Evolutionary conservation across 768 basidiomycete species (phyloP).

Genomic region (Sporobolomyces pararoseus): DNA sequence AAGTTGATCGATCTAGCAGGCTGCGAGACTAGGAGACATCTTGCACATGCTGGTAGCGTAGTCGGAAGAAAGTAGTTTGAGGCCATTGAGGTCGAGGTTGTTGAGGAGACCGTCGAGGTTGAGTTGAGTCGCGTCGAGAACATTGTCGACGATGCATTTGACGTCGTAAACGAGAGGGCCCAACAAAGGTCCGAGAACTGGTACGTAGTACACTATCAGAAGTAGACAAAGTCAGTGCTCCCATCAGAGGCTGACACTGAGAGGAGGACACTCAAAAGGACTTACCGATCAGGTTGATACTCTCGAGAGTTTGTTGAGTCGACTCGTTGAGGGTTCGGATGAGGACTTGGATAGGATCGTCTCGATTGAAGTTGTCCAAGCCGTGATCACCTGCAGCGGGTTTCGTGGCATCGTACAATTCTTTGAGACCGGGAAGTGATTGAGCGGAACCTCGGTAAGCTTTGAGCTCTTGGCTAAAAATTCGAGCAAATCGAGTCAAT

Average conservation of each 20-base stretch:
- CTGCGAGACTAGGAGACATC: constrained; percentile 11
- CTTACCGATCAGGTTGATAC: constrained; percentile 28
- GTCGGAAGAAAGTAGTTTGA: constrained; percentile 5
- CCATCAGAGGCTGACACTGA: neutral
- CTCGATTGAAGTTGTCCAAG: constrained; percentile 20
- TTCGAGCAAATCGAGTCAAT: no score
- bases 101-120: constrained; percentile 25
- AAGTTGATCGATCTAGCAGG: constrained; percentile 4
- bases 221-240: neutral
- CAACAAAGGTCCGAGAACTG: constrained; percentile 8
- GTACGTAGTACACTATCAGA: constrained; percentile 21
- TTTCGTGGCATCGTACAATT: constrained; percentile 6
- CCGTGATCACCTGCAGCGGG: constrained; percentile 9
- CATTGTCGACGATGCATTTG: constrained; percentile 30
- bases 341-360: constrained; percentile 16
- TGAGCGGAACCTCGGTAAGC: constrained; percentile 24
- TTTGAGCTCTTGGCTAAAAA: constrained; percentile 22
- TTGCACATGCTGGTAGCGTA: constrained; percentile 20
- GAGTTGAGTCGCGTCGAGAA: constrained; percentile 12
- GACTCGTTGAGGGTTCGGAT: constrained; percentile 16
- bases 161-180: constrained; percentile 20
- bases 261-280: neutral
- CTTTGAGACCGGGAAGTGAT: constrained; percentile 12
- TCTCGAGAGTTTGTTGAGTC: constrained; percentile 23
- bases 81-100: constrained; percentile 8